Conservation (phyloP, 2,329 filamentous ascomycete species). For the Epichloe gansuensis region DNA sequence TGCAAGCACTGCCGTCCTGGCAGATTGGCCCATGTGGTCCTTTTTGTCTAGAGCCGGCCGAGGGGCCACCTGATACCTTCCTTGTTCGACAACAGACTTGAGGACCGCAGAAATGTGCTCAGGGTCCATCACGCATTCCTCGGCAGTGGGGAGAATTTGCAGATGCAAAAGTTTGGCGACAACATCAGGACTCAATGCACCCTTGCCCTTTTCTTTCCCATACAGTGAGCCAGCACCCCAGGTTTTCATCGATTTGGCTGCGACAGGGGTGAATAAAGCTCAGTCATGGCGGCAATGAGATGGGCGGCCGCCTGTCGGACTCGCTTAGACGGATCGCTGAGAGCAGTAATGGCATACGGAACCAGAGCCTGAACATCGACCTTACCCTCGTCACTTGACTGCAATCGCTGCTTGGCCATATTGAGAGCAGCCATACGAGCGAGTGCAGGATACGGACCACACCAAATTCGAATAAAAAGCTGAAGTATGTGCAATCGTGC, state of each 20-base stretch:
- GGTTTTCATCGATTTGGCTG: conserved; percentile 27
- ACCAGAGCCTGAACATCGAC: conserved; percentile 66
- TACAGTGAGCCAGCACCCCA: conserved; percentile 60
- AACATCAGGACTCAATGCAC: conserved; percentile 47
- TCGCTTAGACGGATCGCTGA: conserved; percentile 63
- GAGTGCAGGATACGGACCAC: conserved; percentile 55
- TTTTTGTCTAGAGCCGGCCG: conserved; percentile 36
- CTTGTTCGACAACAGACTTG: conserved; percentile 26
- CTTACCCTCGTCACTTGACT: conserved; percentile 32
- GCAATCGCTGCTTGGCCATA: conserved; percentile 46
- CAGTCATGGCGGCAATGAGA: conserved; percentile 45
- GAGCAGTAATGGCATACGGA: conserved; percentile 67
- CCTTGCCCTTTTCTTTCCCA: conserved; percentile 31
- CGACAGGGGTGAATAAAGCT: conserved; percentile 29
- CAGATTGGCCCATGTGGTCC: conserved; percentile 43
- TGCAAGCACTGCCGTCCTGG: conserved; percentile 52
- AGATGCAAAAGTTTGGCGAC: conserved; percentile 49
- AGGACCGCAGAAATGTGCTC: conserved; percentile 57
- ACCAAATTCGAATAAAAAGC: conserved; percentile 70
- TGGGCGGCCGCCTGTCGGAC: conserved; percentile 66
- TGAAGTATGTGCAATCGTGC: conserved; percentile 55
- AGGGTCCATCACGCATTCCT: conserved; percentile 76
- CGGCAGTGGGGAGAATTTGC: conserved; percentile 61
- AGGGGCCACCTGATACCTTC: conserved; percentile 25
- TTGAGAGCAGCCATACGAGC: conserved; percentile 59